A percentile compares a stretch with the other conserved stretches of the same genome.
These are phyloP conservation scores for Calonectria multiphialidica DNA, from an alignment of 2,329 filamentous ascomycete species.

Conservation along the genomic window DNA sequence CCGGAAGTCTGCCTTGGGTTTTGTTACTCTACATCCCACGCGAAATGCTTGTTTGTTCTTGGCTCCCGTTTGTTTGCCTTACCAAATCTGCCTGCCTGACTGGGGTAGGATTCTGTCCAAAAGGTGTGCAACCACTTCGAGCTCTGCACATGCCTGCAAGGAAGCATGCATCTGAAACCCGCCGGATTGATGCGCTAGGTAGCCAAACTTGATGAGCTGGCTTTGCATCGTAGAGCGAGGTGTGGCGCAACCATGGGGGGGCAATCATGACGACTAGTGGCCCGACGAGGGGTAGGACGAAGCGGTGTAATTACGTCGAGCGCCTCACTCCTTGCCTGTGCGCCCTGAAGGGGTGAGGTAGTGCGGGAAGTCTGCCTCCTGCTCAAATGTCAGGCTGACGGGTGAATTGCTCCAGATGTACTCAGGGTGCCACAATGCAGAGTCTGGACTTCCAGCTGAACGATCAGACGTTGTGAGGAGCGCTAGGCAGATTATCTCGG, in stretches of 20 bases:
- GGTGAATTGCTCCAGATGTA: not conserved
- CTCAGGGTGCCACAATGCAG: not conserved
- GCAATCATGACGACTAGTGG: not conserved
- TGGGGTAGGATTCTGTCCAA: not conserved
- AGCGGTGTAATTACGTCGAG: conserved; percentile 22
- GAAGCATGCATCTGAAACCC: not conserved
- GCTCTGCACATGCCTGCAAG: not conserved
- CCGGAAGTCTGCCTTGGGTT: not conserved
- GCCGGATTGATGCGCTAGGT: not conserved
- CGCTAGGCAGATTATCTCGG: not conserved
- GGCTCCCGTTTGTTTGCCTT: not conserved
- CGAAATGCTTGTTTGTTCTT: not conserved
- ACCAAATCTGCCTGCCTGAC: not conserved
- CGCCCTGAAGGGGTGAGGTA: not conserved
- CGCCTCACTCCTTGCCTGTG: not conserved
- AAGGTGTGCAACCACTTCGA: not conserved
- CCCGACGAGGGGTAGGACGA: not conserved
- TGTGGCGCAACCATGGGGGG: not conserved
- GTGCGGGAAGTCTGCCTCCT: not conserved
- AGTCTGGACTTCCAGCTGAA: not conserved
- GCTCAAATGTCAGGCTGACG: not conserved
- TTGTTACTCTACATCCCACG: too few species aligned
- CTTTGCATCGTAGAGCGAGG: conserved; percentile 5
- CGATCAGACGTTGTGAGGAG: not conserved
- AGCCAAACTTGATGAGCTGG: conserved; percentile 12